These are phyloP conservation scores for Isabelozyma rhagii DNA, from an alignment of 805 yeast genomes.

Conservation along the genomic window DNA sequence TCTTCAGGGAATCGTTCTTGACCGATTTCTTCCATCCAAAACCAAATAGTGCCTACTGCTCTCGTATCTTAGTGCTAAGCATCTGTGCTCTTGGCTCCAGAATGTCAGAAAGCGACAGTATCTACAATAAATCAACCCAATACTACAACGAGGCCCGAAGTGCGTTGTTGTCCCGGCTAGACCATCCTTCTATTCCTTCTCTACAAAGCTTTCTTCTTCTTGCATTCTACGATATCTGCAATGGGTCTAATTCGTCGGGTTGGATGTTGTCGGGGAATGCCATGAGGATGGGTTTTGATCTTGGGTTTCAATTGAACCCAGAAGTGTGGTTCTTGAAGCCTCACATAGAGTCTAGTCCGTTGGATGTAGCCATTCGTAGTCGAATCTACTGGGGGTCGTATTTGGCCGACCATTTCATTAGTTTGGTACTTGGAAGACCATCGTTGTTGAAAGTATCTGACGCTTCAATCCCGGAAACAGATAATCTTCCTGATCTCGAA, in stretches of 20 bases:
- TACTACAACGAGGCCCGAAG: conserved; percentile 49
- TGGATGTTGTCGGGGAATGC: conserved; percentile 66
- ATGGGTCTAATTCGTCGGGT: conserved; percentile 55
- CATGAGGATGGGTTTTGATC: conserved; percentile 60
- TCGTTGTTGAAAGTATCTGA: conserved; percentile 52
- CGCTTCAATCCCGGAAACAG: conserved; percentile 58
- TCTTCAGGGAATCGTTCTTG: conserved; percentile 60
- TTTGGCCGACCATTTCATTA: conserved; percentile 61
- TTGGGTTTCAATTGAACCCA: conserved; percentile 63
- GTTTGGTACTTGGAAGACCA: conserved; percentile 58
- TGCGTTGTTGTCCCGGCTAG: conserved; percentile 37
- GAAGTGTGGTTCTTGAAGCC: conserved; percentile 53
- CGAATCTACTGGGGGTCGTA: conserved; percentile 68
- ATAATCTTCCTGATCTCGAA: conserved; percentile 56
- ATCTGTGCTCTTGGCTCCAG: conserved; percentile 60
- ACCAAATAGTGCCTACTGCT: conserved; percentile 50
- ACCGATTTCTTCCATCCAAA: conserved; percentile 59
- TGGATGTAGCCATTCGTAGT: conserved; percentile 55
- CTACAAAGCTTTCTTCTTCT: conserved; percentile 57
- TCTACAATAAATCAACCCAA: conserved; percentile 37
- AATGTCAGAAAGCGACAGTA: conserved; percentile 42
- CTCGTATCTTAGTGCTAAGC: conserved; percentile 50
- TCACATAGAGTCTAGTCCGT: conserved; percentile 37
- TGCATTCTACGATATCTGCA: conserved; percentile 60
- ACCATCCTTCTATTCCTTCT: conserved; percentile 50